These are phyloP conservation scores for Fusarium subtropicale DNA, from an alignment of 2,329 filamentous ascomycete genomes.

Conservation along the genomic window DNA sequence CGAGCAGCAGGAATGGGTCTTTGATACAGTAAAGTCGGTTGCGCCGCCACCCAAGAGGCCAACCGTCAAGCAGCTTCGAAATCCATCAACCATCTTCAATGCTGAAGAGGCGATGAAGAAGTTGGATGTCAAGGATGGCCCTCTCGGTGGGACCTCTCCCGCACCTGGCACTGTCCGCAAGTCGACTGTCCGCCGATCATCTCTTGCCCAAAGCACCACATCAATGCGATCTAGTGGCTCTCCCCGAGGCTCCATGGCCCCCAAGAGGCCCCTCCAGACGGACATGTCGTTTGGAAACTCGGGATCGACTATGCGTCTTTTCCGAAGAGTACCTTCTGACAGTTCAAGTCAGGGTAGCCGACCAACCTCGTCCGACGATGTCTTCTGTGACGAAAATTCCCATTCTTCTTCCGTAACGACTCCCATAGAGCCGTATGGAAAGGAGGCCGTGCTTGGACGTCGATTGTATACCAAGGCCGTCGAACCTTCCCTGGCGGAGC, in stretches of 20 bases:
- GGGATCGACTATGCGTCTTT: slow-evolving; percentile 90
- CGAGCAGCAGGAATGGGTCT: slow-evolving; percentile 91
- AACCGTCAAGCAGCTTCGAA: slow-evolving; percentile 62
- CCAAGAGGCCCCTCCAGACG: slow-evolving; percentile 84
- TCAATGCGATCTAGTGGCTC: slow-evolving; percentile 56
- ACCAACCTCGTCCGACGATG: slow-evolving; percentile 54
- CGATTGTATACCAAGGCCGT: slow-evolving; percentile 84
- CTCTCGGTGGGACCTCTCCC: slow-evolving; percentile 68
- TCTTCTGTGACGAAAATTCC: slow-evolving; percentile 72
- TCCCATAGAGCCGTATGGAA: slow-evolving; percentile 71
- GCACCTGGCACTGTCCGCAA: slow-evolving; percentile 67
- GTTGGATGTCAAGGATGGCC: slow-evolving; percentile 71
- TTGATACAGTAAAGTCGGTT: slow-evolving; percentile 89
- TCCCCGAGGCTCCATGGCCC: slow-evolving; percentile 56
- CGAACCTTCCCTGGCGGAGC: slow-evolving; percentile 85
- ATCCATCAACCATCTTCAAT: slow-evolving; percentile 67
- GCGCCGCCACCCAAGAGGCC: slow-evolving; percentile 63
- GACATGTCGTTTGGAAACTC: slow-evolving; percentile 95
- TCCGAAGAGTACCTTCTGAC: slow-evolving; percentile 85
- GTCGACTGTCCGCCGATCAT: slow-evolving; percentile 65
- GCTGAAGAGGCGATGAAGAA: slow-evolving; percentile 71
- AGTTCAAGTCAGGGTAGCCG: slow-evolving; percentile 60
- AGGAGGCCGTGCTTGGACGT: slow-evolving; percentile 85
- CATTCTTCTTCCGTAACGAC: slow-evolving; percentile 62
- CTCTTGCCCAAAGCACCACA: slow-evolving; percentile 53